Evolutionary conservation across 768 basidiomycete species (phyloP), one percentile per base, ranked within the genome.

Genomic region (Mycena polygramma): DNA sequence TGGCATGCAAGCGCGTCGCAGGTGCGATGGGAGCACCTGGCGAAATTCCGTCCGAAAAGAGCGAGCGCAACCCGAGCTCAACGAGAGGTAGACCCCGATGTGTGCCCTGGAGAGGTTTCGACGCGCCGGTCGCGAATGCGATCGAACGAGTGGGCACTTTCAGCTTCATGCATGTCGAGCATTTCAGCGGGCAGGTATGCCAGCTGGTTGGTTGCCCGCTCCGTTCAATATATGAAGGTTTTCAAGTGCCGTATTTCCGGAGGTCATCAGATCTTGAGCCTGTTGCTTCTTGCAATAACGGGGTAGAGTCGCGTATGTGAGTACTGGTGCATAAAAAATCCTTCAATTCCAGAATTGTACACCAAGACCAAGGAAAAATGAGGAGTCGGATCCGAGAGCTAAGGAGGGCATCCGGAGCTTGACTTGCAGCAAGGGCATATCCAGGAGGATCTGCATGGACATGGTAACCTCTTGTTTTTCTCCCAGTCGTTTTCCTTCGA

Each of bases 101-200:
- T 17, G 48, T 13, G 19, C 37, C 30, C 24, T 68, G 75, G 26
- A 65, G 70, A 68, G 43, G 70, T 46, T 15, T 55, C 68, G 7
- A 66, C 36, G 14, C 70, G 70, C 26, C 62, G 36, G 45, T 37
- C 54, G 7, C 51, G 60, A 19, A 45, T 13, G 43, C 66, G 35
- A 7, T 57, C 59, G 6, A 75, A 66, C 30, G 73, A 26, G 75
- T 71, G 8, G 93, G 79, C 11, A 76, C 81, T n/a, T 75, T 75
- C 2, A 93, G 81, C n/a, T 76, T 82, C n/a, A n/a, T n/a, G n/a
- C 87, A 92, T 89, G 37, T 79, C 75, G n/a, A 85, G 77, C 76
- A 94, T 85, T 75, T 94, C 92, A 9, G 89, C 85, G 17, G 93
- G 93, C 0, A 94, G 78, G 77, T 86, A 91, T 63, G 76, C 74